Evolutionary conservation across 2,329 filamentous ascomycete genomes (phyloP).

Genomic region (Cadophora gregata): DNA sequence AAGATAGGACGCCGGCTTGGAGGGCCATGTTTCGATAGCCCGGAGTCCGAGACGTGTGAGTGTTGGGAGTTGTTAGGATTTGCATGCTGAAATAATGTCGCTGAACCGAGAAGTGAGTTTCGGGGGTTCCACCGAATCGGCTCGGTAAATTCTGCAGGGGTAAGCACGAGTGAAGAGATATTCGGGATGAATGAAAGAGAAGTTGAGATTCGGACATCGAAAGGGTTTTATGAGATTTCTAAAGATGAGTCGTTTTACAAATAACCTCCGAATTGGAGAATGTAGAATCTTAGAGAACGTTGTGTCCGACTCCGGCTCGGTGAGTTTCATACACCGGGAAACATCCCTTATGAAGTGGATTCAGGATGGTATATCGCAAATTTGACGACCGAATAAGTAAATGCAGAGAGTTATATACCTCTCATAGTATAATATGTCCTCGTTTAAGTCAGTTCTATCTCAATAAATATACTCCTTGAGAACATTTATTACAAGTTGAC

Average conservation of each 20-base stretch:
- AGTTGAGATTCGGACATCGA: slow-evolving; percentile 9
- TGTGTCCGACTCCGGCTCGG: slow-evolving; percentile 5
- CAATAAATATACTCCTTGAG: not conserved
- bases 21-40: slow-evolving; percentile 17
- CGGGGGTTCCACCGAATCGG: slow-evolving; percentile 8
- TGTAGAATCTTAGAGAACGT: slow-evolving; percentile 9
- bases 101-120: not conserved
- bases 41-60: not conserved
- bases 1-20: slow-evolving; percentile 6
- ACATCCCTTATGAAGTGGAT: not conserved
- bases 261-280: not conserved
- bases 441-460: too few relatives aligned
- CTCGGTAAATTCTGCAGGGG: slow-evolving; percentile 14
- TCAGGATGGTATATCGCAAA: not conserved
- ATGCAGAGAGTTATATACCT: not conserved
- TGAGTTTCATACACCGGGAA: not conserved
- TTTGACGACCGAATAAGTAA: not conserved
- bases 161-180: slow-evolving; percentile 6
- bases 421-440: not conserved
- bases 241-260: slow-evolving; percentile 2
- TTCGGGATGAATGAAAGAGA: slow-evolving; percentile 10
- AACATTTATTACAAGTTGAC: not conserved
- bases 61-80: slow-evolving; percentile 9
- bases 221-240: slow-evolving; percentile 15
- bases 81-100: slow-evolving; percentile 3